Base-by-base conservation (phyloP, 257 asterid genomes). In the Verbascum thapsus region DNA sequence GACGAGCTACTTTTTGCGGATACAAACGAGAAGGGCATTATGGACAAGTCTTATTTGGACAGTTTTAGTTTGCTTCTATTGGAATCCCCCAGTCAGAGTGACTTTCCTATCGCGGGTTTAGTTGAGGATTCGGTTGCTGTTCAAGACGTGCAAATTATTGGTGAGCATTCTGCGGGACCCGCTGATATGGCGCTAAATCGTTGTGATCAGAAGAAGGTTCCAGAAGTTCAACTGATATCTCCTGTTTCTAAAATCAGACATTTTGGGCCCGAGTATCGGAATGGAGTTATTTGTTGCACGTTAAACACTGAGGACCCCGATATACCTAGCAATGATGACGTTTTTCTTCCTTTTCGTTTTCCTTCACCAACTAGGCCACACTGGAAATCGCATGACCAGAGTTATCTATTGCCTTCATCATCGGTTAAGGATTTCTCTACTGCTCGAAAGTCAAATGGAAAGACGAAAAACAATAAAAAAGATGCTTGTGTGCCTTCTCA, bases 241-340 rank as follows among this genome's bases (percentile, higher is more conserved):
- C 72, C 79, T 34, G 80, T 65, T 16, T 61, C 74, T 10, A 59
- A 66, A 37, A 76, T 66, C 59, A 75, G 74, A 67, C 26, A 11
- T 55, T 51, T 64, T 6, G 87, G 82, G 56, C 90, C 90, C 10
- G 94, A 85, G 76, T 73, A 72, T 70, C 78, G 79, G 8, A 79
- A 79, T 67, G 98, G 88, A 63, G 84, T 74, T 58, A 84, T 86
- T 48, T 86, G 87, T 64, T 91, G 98, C 81, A 65, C 72, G 10
- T 72, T 91, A 17, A 91, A 81, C 44, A 78, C 85, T 0, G 96
- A 84, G 70, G 95, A 91, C 66, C 70, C 76, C 5, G 95, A 83
- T 17, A 73, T 91, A 66, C 98, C 98, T 17, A 68, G 84, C 74
- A 88, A 91, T 19, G 96, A 86, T 41, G 95, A 91, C 67, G 95